Percentiles rank a stretch among this genome's conserved stretches.
These are phyloP conservation scores for Epichloe bromicola DNA, from an alignment of 2,329 filamentous ascomycete genomes.

Conservation along the genomic window DNA sequence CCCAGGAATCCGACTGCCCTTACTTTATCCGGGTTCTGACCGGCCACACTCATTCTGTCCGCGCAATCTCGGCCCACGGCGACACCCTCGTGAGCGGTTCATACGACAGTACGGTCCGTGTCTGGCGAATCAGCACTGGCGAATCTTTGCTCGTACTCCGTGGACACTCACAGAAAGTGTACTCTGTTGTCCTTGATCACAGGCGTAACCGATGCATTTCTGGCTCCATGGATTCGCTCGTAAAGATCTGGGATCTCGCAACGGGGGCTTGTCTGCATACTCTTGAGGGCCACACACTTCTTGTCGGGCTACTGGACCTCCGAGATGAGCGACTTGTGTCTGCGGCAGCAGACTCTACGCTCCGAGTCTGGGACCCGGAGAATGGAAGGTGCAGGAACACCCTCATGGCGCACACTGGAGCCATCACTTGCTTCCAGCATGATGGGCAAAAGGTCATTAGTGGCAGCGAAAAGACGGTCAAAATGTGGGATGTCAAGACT, in stretches of 20 bases:
- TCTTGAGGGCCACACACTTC: conserved; percentile 80
- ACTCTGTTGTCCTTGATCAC: conserved; percentile 89
- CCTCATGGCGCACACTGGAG: conserved; percentile 85
- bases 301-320: conserved; percentile 84
- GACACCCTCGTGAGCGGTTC: conserved; percentile 96
- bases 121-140: conserved; percentile 95
- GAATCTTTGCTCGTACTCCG: conserved; percentile 73
- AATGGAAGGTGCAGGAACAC: conserved; percentile 82
- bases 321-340: conserved; percentile 84
- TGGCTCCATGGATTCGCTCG: conserved; percentile 94
- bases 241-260: conserved; percentile 93
- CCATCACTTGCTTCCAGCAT: conserved; percentile 97
- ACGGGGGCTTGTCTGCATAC: conserved; percentile 78
- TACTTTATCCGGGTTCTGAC: conserved; percentile 83
- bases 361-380: conserved; percentile 95
- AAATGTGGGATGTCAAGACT: conserved; percentile 95
- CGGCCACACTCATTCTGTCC: conserved; percentile 86
- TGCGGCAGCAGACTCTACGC: conserved; percentile 85
- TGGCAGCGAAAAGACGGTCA: conserved; percentile 86
- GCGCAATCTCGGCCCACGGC: conserved; percentile 86
- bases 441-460: conserved; percentile 94
- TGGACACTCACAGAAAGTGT: conserved; percentile 87
- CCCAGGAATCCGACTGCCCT: conserved; percentile 69
- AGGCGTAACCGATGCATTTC: conserved; percentile 91
- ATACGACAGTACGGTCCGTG: conserved; percentile 87